Base-by-base conservation (phyloP, 768 basidiomycete genomes). In the Hemileccinum rubropunctum region DNA sequence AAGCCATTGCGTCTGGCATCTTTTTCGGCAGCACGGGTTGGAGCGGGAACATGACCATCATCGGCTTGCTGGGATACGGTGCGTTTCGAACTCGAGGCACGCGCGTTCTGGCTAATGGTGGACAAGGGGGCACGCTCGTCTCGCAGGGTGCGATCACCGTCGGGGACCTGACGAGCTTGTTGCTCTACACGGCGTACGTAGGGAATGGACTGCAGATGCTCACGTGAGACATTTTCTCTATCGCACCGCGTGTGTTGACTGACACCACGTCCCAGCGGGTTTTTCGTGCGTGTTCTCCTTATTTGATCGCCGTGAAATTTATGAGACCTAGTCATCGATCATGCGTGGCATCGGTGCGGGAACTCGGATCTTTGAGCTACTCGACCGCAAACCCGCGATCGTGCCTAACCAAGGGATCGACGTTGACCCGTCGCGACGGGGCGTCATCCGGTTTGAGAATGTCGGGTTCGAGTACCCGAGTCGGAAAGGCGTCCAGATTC, bases 341-440 rank as follows among this genome's bases (percentile, higher is more conserved):
- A 98, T 98, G 95, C 91, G 92, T 46, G 95, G 91, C 47, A 84
- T 98, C 44, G 95, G 95, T 49, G 95, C 95, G 1, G 91, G 92
- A 15, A 80, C 82, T 0, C 87, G 95, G 18, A 86, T 98, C n/a
- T 98, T 98, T 66, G 92, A 95, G 55, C 81, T 98, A 14, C 74
- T 98, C 10, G 92, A 92, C 59, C 82, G 92, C 39, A 69, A 73
- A 27, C 89, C 94, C 14, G 79, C 78, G 28, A 89, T 97, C 56
- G 79, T 80, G 3, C 79, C 86, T 5, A 74, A 75, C 30, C 68
- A 71, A 14, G 95, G 95, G 3, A 65, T 79, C 14, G 68, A 74
- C 1, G 68, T 95, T 28, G 62, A 78, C 28, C 66, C 78, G 11
- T 62, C 76, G 20, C 73, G 82, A 10, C 81, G 84, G 15, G 92